Evolutionary conservation across 768 basidiomycete genomes (phyloP), one percentile per base, ranked within the genome.

Genomic region (Pulveroboletus sp.): DNA sequence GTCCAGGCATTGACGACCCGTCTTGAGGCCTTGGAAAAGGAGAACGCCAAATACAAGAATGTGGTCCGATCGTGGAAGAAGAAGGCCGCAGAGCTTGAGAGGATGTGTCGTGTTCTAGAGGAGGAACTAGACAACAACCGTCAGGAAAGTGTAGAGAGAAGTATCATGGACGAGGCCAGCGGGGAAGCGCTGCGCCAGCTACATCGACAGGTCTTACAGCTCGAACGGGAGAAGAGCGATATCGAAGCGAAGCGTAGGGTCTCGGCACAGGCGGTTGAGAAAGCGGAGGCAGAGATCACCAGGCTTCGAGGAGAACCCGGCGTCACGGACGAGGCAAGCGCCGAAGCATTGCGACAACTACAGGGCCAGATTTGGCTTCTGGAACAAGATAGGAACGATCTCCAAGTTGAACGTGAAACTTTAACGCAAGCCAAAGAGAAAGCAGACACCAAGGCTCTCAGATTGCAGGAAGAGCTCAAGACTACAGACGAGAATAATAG

Each of bases 91-190:
- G 86, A 89, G 55, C 70, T 92, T 41, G 87, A 91, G 69, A 77
- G 73, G 54, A 72, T 79, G 52, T 83, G 83, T 46, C 76, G 81
- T 14, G 69, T 73, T 49, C 73, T 86, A 28, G 87, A 95, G 71
- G 92, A 94, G 62, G 88, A 94, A 62, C 87, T 94, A 27, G 94
- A 97, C 53, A 75, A 80, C 7, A 86, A 86, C 38, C 76, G 92
- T 36, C 83, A 88, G 57, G 89, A 89, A 60, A 89, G 85, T 59
- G 72, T 91, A 66, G 86, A 88, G 52, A 73, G 84, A 17, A 88
- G 90, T 54, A 70, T 94, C 36, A 93, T 95, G 76, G 87, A 89
- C 59, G 85, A 84, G 56, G 85, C 88, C 2, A 88, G 86, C 51
- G 78, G 85, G 2, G 83, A 83, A 66, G 90, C 85, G 28, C 72